These are phyloP conservation scores for Saccharomycopsis fermentans DNA, from an alignment of 805 yeast genomes.

Conservation along the genomic window DNA sequence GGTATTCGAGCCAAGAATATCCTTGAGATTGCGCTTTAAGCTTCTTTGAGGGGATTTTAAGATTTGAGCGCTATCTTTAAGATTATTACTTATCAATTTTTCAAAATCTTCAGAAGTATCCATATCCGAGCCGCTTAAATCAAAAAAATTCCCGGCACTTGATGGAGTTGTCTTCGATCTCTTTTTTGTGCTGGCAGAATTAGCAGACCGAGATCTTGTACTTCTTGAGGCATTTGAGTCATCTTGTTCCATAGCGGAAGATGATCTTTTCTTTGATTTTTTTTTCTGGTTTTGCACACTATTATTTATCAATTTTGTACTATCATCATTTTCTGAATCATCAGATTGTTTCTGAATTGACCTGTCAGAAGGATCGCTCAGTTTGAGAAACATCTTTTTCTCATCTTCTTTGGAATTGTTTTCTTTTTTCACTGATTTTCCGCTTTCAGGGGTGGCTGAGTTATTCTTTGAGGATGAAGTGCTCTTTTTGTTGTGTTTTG, in stretches of 20 bases:
- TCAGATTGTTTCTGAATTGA: background rate
- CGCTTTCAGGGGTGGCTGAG: background rate
- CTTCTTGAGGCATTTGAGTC: background rate
- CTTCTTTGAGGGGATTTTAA: slow-evolving; percentile 14
- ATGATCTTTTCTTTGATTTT: slow-evolving; percentile 3
- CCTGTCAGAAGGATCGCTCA: background rate
- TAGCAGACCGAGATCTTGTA: background rate
- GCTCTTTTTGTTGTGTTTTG: background rate
- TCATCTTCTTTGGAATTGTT: background rate
- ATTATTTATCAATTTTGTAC: background rate
- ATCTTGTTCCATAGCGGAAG: slow-evolving; percentile 1
- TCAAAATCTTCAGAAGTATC: slow-evolving; percentile 13
- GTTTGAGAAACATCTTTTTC: background rate
- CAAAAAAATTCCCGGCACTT: slow-evolving; percentile 10
- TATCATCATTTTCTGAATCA: background rate
- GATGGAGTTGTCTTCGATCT: background rate
- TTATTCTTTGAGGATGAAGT: background rate
- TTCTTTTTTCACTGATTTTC: background rate
- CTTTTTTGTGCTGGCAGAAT: background rate
- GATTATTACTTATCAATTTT: slow-evolving; percentile 6
- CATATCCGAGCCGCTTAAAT: slow-evolving; percentile 6
- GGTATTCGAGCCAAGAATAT: slow-evolving; percentile 3
- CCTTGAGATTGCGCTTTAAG: slow-evolving; percentile 2
- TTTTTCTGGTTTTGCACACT: background rate
- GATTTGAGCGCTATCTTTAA: slow-evolving; percentile 16